phyloP scores from a whole-genome alignment of 2,329 filamentous ascomycete genomes.

The Aspergillus thermomutatus region DNA sequence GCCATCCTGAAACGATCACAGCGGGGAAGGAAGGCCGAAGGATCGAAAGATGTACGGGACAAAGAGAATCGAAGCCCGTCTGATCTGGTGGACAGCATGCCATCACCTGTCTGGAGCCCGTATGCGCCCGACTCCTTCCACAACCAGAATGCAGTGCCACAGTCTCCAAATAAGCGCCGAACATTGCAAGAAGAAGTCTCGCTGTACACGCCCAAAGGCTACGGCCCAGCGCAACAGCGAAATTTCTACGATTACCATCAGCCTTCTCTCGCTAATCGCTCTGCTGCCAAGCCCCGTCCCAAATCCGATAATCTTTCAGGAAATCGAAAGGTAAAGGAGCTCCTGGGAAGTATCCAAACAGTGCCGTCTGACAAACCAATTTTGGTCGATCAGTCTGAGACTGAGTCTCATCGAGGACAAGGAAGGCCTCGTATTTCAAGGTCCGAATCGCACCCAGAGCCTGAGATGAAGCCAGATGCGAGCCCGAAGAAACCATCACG shows the following conservation, averaged over 20 bases:
- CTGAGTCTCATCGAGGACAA: conserved; percentile 16
- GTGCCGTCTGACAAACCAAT: conserved; percentile 22
- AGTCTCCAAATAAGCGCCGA: conserved; percentile 43
- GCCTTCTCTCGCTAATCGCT: conserved; percentile 40
- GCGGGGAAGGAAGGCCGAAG: conserved; percentile 62
- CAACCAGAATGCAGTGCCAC: conserved; percentile 34
- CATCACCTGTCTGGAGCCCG: conserved; percentile 77
- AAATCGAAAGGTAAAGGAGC: conserved; percentile 38
- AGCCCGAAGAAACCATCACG: conserved; percentile 50
- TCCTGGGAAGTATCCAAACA: conserved; percentile 27
- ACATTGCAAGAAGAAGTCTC: conserved; percentile 54
- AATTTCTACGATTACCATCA: conserved; percentile 57
- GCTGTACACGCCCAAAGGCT: conserved; percentile 57
- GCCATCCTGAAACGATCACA: conserved; percentile 71
- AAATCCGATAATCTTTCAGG: conserved; percentile 49
- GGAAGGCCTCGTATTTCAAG: conserved; percentile 26
- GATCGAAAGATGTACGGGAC: conserved; percentile 56
- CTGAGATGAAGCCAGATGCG: conserved; percentile 27
- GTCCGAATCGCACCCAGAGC: conserved; percentile 31
- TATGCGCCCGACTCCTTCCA: conserved; percentile 53
- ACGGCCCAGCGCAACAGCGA: conserved; percentile 60
- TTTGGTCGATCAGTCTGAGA: conserved; percentile 10
- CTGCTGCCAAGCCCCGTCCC: conserved; percentile 45
- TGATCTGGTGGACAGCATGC: conserved; percentile 41
- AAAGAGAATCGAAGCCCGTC: conserved; percentile 78